Conservation (phyloP, 352 stramenopile species). For the Elongisporangium prolatum region DNA sequence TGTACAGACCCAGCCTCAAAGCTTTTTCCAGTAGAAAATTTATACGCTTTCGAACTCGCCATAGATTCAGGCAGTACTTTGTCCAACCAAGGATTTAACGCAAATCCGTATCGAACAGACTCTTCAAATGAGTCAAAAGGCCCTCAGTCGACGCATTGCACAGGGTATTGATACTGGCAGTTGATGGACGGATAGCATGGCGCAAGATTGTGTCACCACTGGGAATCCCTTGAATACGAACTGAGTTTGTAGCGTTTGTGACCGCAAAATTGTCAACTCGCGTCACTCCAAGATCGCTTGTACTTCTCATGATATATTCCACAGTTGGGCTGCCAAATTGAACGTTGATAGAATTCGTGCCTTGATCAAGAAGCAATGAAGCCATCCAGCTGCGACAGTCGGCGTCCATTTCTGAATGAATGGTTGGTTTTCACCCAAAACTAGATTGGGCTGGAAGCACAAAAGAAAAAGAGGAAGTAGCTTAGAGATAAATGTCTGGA, state of each 20-base stretch:
- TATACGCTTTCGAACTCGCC: background rate
- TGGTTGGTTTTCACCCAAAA: background rate
- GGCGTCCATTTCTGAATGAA: background rate
- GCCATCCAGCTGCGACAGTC: background rate
- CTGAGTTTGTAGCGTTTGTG: background rate
- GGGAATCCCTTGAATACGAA: background rate
- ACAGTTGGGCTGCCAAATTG: background rate
- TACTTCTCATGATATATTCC: background rate
- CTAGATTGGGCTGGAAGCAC: background rate
- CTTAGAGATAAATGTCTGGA: background rate
- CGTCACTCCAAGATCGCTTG: background rate
- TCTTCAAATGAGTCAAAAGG: background rate
- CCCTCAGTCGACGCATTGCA: background rate
- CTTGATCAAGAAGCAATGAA: background rate
- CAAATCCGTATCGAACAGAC: background rate
- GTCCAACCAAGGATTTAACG: background rate
- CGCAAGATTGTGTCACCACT: background rate
- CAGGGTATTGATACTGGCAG: background rate
- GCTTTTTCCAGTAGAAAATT: background rate
- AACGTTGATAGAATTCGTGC: background rate
- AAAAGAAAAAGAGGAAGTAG: background rate
- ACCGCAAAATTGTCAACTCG: background rate
- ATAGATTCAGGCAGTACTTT: background rate
- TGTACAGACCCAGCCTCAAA: background rate
- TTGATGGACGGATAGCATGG: background rate